Percentiles rank a stretch among this genome's conserved stretches.
These are phyloP conservation scores for Cardamine resedifolia DNA, from an alignment of 345 rosid species.

Conservation along the genomic window DNA sequence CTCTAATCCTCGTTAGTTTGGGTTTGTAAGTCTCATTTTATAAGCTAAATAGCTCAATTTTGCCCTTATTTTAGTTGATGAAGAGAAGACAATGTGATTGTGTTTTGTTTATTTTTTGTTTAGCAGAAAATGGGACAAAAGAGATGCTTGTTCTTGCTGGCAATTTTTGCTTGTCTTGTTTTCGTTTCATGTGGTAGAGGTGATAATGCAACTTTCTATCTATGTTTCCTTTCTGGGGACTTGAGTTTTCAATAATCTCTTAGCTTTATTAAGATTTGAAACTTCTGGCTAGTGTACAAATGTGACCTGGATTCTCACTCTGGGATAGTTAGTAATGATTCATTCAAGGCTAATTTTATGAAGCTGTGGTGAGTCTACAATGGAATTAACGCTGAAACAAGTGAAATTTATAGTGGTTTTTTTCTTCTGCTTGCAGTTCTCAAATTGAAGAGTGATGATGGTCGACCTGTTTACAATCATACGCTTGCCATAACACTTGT, in stretches of 20 bases:
- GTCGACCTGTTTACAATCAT: conserved; percentile 59
- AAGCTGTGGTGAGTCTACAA: neutral
- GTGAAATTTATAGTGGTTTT: neutral
- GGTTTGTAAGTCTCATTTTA: neutral
- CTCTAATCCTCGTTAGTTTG: neutral
- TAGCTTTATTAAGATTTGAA: neutral
- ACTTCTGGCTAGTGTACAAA: neutral
- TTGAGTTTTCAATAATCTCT: neutral
- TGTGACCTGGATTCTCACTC: neutral
- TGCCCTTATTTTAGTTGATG: neutral
- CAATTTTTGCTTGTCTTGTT: conserved; percentile 38
- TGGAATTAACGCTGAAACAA: neutral
- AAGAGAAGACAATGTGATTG: neutral
- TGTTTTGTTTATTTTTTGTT: neutral
- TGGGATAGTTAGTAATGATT: neutral
- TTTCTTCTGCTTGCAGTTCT: conserved; percentile 47
- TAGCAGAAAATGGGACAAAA: conserved; percentile 48
- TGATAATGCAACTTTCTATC: conserved; percentile 13
- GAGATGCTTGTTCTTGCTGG: conserved; percentile 38
- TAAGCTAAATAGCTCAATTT: neutral
- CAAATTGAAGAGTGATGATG: conserved; percentile 39
- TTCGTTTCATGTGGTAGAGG: conserved; percentile 50
- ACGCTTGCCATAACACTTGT: conserved; percentile 80
- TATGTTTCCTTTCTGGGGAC: neutral
- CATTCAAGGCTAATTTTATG: neutral